Base-by-base conservation (phyloP, 2,329 filamentous ascomycete genomes). In the Davidsoniella eucalypti region DNA sequence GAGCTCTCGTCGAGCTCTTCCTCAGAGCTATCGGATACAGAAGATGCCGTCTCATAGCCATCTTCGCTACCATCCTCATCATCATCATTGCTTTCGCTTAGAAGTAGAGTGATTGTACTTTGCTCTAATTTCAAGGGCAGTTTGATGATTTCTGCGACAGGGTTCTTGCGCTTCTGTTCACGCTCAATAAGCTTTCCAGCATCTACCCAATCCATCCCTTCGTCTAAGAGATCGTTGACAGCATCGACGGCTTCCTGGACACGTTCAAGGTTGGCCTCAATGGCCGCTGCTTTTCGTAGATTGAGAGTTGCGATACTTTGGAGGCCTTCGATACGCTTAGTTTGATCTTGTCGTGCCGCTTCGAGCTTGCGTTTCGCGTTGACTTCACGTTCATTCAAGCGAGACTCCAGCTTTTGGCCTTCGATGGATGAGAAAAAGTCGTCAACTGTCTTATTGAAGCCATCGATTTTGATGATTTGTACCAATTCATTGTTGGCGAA, bases 371-470 rank as follows among this genome's bases (percentile, higher is more conserved):
- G 78, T 64, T 82, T 84, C 2, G 92, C 92, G 3, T 75, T 72
- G 17, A 82, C 78, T 63, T 98, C 87, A 45, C 82, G 78, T 62
- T 96, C 90, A 3, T 78, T 78, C 4, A 96, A 67, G 49, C 80
- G 76, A 1, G 86, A 93, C 62, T 94, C 84, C 1, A 96, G 71
- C 61, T 86, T 94, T 61, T 95, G 90, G 0, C 88, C 87, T 65
- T 98, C 92, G 23, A 96, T 77, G 0, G 90, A 96, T 0, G 92
- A 96, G 63, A 94, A 96, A 67, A 95, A 98, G 57, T 94, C 86
- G 61, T 98, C 92, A 0, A 94, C 87, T 0, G 87, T 92, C 60
- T 83, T 84, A 63, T 95, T 95, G 69, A 93, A 96, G 8, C 80
- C 83, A 5, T 86, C 75, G 56, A 88, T 87, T 49, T 85, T 76